Conservation (phyloP, 495 filamentous ascomycete species). For the Rostrohypoxylon terebratum region DNA sequence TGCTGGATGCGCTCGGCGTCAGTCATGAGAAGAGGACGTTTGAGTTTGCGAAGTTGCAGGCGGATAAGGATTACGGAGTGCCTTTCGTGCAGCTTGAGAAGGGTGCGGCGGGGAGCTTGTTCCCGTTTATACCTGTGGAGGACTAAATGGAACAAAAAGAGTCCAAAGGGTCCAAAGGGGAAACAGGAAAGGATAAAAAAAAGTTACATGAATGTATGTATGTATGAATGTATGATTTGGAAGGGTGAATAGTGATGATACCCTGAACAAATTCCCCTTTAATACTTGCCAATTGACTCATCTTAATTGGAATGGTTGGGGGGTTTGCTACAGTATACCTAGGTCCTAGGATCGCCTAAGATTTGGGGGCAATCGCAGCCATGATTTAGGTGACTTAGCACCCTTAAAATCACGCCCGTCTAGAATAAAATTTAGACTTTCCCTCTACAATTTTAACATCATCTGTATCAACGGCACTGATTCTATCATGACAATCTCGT, state of each 20-base stretch:
- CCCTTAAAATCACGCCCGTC: background rate
- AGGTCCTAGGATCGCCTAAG: background rate
- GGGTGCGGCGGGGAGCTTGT: constrained; percentile 57
- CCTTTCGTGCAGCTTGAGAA: constrained; percentile 56
- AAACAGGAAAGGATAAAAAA: background rate
- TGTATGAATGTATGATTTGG: background rate
- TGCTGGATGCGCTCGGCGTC: constrained; percentile 85
- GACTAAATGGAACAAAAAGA: constrained; percentile 27
- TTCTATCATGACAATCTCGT: background rate
- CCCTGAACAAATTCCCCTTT: background rate
- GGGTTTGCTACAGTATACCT: background rate
- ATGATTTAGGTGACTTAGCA: constrained; percentile 4
- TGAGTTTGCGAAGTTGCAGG: constrained; percentile 65
- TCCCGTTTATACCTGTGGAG: constrained; percentile 53
- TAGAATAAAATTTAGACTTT: background rate
- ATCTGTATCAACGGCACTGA: too few relatives aligned
- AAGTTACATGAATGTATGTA: background rate
- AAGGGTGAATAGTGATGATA: constrained; percentile 22
- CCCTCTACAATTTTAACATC: background rate
- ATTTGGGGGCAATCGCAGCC: background rate
- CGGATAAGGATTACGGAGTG: constrained; percentile 76
- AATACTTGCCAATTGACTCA: background rate
- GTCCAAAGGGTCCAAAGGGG: background rate
- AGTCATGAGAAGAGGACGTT: constrained; percentile 67
- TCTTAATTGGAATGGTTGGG: background rate